These are phyloP conservation scores for Yamagishiella unicocca DNA, from an alignment of 139 green algal species.

Conservation along the genomic window DNA sequence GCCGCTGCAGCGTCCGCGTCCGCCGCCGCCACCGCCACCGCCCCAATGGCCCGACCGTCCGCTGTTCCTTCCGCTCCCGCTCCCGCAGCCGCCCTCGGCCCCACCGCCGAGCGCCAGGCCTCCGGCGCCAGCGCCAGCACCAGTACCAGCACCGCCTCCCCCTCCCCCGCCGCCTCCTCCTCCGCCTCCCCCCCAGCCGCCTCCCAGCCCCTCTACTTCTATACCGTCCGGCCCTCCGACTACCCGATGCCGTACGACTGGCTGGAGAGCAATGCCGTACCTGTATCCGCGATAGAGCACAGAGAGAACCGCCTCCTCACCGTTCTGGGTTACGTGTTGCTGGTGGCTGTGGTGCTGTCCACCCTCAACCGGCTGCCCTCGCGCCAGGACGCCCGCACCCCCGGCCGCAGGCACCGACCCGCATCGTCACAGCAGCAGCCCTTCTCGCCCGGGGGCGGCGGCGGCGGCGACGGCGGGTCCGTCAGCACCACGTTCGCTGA, in stretches of 20 bases:
- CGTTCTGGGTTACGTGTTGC: conserved; percentile 76
- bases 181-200: background rate
- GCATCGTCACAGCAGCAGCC: conserved; percentile 8
- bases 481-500: conserved; percentile 82
- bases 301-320: conserved; percentile 20
- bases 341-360: conserved; percentile 71
- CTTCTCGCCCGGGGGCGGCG: conserved; percentile 52
- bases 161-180: background rate
- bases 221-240: conserved; percentile 83
- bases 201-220: conserved; percentile 64
- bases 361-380: conserved; percentile 80
- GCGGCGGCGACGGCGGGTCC: conserved; percentile 16
- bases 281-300: conserved; percentile 16
- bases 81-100: too few relatives aligned
- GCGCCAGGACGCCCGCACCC: conserved; percentile 50
- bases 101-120: background rate
- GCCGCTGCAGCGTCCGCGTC: too few relatives aligned
- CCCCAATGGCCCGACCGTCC: too few relatives aligned
- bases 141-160: background rate
- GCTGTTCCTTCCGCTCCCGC: too few relatives aligned
- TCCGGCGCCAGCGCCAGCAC: background rate
- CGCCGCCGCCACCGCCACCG: too few relatives aligned
- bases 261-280: conserved; percentile 27
- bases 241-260: conserved; percentile 49
- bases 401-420: background rate